Conservation (phyloP, 352 stramenopile genomes). For the Thalassiosira pacifica region DNA sequence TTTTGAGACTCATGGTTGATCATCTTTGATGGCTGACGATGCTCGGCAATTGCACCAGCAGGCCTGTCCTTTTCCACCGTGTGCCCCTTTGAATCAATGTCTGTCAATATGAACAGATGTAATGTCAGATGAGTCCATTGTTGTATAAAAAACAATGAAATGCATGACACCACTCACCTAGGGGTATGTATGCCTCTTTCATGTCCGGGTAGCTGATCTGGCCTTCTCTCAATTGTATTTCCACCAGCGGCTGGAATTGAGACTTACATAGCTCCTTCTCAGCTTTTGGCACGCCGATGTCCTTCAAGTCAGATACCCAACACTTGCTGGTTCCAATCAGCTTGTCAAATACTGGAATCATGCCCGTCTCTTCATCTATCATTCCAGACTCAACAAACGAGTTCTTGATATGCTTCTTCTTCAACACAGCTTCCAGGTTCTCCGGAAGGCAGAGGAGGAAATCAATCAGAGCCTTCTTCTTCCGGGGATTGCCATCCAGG, state of each 20-base stretch:
- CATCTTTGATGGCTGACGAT: constrained; percentile 12
- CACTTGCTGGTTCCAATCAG: not conserved
- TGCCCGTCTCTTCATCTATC: constrained; percentile 38
- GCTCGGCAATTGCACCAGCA: constrained; percentile 8
- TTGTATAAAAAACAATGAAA: not conserved
- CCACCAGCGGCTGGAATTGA: not conserved
- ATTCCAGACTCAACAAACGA: constrained; percentile 30
- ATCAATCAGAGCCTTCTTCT: constrained; percentile 51
- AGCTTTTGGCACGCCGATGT: constrained; percentile 3
- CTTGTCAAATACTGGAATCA: not conserved
- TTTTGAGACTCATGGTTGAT: constrained; percentile 22
- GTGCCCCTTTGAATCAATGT: constrained; percentile 17
- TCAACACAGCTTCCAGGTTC: constrained; percentile 19
- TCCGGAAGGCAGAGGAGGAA: constrained; percentile 30
- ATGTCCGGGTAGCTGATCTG: too few relatives aligned
- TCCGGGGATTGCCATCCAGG: constrained; percentile 24
- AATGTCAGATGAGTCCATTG: too few relatives aligned
- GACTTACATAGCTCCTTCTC: constrained; percentile 5
- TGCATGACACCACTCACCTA: constrained; percentile 1
- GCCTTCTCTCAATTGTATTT: not conserved
- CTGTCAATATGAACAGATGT: constrained; percentile 14
- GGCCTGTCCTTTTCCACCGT: not conserved
- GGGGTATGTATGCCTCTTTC: not conserved
- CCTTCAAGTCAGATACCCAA: not conserved
- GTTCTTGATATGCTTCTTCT: constrained; percentile 18